Conservation (phyloP, 2,329 filamentous ascomycete genomes). For the Colletotrichum godetiae region DNA sequence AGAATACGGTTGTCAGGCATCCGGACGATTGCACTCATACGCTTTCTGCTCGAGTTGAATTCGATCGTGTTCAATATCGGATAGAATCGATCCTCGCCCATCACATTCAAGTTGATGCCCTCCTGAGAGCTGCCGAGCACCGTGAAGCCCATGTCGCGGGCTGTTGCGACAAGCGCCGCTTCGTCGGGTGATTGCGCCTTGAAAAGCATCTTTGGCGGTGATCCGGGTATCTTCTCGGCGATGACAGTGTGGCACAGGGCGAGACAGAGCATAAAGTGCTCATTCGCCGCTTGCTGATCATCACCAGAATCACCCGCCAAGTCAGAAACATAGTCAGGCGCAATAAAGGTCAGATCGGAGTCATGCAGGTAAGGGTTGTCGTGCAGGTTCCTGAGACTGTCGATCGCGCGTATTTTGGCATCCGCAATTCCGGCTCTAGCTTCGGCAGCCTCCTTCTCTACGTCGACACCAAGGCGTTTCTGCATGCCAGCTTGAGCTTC, state of each 20-base stretch:
- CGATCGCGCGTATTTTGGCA: constrained; percentile 79
- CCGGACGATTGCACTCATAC: constrained; percentile 96
- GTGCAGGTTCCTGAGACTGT: constrained; percentile 79
- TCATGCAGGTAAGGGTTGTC: constrained; percentile 93
- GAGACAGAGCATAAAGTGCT: constrained; percentile 93
- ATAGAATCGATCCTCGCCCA: constrained; percentile 88
- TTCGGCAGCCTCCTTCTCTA: constrained; percentile 80
- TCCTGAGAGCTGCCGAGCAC: constrained; percentile 84
- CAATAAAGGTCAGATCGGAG: constrained; percentile 90
- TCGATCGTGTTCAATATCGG: constrained; percentile 94
- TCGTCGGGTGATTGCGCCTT: constrained; percentile 98
- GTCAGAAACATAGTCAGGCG: constrained; percentile 89
- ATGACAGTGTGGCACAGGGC: constrained; percentile 98
- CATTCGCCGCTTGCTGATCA: constrained; percentile 81
- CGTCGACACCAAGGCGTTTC: constrained; percentile 87
- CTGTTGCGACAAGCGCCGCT: constrained; percentile 92
- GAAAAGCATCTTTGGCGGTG: constrained; percentile 91
- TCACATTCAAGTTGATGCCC: constrained; percentile 85
- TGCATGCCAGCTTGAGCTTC: constrained; percentile 98
- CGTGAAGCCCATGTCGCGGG: constrained; percentile 94
- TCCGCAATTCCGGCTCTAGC: constrained; percentile 82
- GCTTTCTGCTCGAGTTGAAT: constrained; percentile 96
- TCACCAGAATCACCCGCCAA: constrained; percentile 80
- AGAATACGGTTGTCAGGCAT: constrained; percentile 93
- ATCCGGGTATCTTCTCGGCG: constrained; percentile 88